These are phyloP conservation scores for Dendrothele bispora DNA, from an alignment of 768 basidiomycete genomes.

Conservation along the genomic window DNA sequence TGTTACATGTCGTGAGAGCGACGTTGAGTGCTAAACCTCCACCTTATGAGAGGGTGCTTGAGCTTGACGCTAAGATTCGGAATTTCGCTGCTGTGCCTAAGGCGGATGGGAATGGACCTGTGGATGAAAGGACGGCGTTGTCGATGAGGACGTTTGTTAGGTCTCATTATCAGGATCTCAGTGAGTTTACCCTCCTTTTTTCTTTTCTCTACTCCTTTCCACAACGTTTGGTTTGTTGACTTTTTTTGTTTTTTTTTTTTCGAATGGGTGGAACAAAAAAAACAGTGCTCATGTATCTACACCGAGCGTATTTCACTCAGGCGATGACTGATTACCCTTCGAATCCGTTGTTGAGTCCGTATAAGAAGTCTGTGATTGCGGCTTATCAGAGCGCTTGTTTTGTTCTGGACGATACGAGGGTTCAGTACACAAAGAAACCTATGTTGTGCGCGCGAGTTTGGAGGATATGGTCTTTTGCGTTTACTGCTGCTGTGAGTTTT, in stretches of 20 bases:
- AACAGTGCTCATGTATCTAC: constrained; percentile 53
- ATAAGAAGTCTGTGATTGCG: constrained; percentile 49
- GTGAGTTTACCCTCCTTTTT: constrained; percentile 28
- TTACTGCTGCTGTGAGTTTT: constrained; percentile 50
- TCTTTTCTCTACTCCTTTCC: too few relatives aligned
- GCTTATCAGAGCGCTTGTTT: constrained; percentile 52
- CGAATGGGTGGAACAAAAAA: too few relatives aligned
- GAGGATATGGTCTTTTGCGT: constrained; percentile 59
- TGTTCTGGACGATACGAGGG: constrained; percentile 41
- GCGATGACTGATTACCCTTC: constrained; percentile 48
- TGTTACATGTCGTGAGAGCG: constrained; percentile 41
- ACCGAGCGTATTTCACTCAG: constrained; percentile 58
- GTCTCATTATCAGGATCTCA: constrained; percentile 45
- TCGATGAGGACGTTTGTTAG: constrained; percentile 43
- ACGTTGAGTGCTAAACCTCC: constrained; percentile 43
- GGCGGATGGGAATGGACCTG: constrained; percentile 13
- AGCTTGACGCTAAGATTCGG: constrained; percentile 50
- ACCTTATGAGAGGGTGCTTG: constrained; percentile 45
- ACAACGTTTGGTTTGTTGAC: too few relatives aligned
- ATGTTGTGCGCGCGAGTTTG: constrained; percentile 50
- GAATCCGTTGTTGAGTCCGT: constrained; percentile 48
- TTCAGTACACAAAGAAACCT: constrained; percentile 44
- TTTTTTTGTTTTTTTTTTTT: too few relatives aligned
- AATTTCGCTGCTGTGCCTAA: constrained; percentile 28
- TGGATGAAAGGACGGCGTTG: constrained; percentile 30